These are phyloP conservation scores for Aspergillus sojae DNA, from an alignment of 2,329 filamentous ascomycete genomes.

Conservation along the genomic window DNA sequence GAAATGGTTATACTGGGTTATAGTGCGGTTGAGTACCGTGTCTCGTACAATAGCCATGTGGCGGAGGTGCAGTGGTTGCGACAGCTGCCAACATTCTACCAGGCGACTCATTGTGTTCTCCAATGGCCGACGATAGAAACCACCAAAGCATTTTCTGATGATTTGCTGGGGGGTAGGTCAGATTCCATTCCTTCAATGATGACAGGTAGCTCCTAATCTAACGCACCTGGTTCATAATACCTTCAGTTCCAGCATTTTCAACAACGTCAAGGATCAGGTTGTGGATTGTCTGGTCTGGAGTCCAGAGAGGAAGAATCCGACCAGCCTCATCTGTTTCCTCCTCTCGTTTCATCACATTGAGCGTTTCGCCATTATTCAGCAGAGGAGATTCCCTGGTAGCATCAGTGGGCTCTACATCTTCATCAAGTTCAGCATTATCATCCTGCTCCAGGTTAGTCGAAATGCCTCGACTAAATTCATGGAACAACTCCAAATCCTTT, in stretches of 20 bases:
- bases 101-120: conserved; percentile 57
- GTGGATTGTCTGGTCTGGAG: conserved; percentile 53
- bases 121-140: conserved; percentile 57
- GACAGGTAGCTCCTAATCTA: too few species aligned
- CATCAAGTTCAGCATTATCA: conserved; percentile 36
- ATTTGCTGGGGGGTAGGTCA: conserved; percentile 37
- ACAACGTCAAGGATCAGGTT: conserved; percentile 58
- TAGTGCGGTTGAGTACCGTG: conserved; percentile 50
- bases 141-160: conserved; percentile 48
- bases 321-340: conserved; percentile 33
- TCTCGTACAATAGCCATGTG: conserved; percentile 61
- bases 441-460: conserved; percentile 31
- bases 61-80: conserved; percentile 60
- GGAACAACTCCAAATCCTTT: conserved; percentile 43
- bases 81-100: conserved; percentile 58
- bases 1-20: conserved; percentile 58
- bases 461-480: conserved; percentile 36
- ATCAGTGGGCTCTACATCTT: conserved; percentile 36
- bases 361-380: conserved; percentile 14
- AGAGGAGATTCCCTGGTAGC: conserved; percentile 10
- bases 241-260: conserved; percentile 48
- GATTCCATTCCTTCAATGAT: neutral
- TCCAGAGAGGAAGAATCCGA: conserved; percentile 56
- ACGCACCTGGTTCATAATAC: conserved; percentile 51
- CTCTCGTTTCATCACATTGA: conserved; percentile 21